These are phyloP conservation scores for Arthroderma uncinatum DNA, from an alignment of 2,329 filamentous ascomycete genomes.

Conservation along the genomic window DNA sequence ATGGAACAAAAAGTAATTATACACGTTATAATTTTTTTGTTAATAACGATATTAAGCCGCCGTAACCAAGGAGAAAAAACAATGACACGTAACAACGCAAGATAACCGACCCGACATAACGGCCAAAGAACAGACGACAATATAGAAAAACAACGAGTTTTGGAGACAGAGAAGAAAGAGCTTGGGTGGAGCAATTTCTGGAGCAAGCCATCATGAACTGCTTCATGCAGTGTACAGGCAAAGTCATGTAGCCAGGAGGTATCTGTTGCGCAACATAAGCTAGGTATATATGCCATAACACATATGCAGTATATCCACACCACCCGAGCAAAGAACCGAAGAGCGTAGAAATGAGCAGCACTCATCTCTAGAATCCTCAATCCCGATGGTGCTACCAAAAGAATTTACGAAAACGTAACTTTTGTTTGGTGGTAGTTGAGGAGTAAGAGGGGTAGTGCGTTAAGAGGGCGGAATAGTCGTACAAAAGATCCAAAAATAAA, in stretches of 20 bases:
- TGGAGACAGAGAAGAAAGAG: not conserved
- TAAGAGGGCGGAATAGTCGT: not conserved
- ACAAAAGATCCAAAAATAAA: slow-evolving; percentile 2
- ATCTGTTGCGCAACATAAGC: not conserved
- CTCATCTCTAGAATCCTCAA: not conserved
- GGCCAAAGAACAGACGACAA: not conserved
- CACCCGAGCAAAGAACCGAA: not conserved
- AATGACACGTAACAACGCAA: not conserved
- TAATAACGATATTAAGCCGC: not conserved
- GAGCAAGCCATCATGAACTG: not conserved
- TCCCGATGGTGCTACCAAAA: not conserved
- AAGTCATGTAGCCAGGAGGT: too few relatives aligned
- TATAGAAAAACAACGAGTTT: not conserved
- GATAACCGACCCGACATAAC: too few relatives aligned
- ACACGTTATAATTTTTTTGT: not conserved
- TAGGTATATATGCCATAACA: not conserved
- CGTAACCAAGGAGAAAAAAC: not conserved
- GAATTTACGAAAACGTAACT: not conserved
- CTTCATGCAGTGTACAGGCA: too few relatives aligned
- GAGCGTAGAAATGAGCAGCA: not conserved
- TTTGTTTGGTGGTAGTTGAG: not conserved
- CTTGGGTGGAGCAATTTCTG: not conserved
- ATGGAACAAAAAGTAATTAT: not conserved
- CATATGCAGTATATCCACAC: not conserved
- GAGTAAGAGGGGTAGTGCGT: not conserved